phyloP scores from a whole-genome alignment of 768 basidiomycete genomes.

The Neoboletus subvelutipes region DNA sequence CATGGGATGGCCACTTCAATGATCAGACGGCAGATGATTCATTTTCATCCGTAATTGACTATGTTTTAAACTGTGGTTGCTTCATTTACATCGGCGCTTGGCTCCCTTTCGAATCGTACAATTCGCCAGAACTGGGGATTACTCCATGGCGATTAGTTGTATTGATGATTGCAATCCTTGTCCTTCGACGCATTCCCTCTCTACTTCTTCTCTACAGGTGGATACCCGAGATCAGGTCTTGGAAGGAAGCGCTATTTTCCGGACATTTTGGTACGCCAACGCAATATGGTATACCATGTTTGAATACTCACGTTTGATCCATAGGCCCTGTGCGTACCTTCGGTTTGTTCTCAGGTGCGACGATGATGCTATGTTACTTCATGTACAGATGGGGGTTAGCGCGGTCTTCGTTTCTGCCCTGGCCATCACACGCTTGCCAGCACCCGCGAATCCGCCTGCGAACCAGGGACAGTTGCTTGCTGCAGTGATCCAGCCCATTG shows the following conservation, averaged over 20 bases:
- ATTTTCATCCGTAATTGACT: slow-evolving; percentile 89
- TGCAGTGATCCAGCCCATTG: slow-evolving; percentile 73
- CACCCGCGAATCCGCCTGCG: slow-evolving; percentile 56
- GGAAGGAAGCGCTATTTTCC: slow-evolving; percentile 85
- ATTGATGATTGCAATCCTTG: slow-evolving; percentile 64
- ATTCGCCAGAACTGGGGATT: slow-evolving; percentile 55
- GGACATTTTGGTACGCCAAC: slow-evolving; percentile 78
- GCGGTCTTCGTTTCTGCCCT: slow-evolving; percentile 86
- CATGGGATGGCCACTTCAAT: slow-evolving; percentile 89
- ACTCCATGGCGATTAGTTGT: slow-evolving; percentile 69
- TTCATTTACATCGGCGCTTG: slow-evolving; percentile 90
- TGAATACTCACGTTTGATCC: slow-evolving; percentile 1
- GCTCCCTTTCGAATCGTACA: slow-evolving; percentile 65
- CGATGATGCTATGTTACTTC: not conserved
- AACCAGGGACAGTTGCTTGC: slow-evolving; percentile 74
- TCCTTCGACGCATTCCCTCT: slow-evolving; percentile 78
- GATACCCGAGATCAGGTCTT: slow-evolving; percentile 83
- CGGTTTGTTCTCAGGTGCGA: not conserved
- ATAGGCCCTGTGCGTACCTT: slow-evolving; percentile 51
- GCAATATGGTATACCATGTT: not conserved
- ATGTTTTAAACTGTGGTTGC: slow-evolving; percentile 77
- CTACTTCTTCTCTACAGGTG: slow-evolving; percentile 75
- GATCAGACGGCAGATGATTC: slow-evolving; percentile 77
- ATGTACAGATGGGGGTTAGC: slow-evolving; percentile 80
- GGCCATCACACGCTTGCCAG: slow-evolving; percentile 61